These are phyloP conservation scores for Pistacia atlantica DNA, from an alignment of 345 rosid species.

Conservation along the genomic window DNA sequence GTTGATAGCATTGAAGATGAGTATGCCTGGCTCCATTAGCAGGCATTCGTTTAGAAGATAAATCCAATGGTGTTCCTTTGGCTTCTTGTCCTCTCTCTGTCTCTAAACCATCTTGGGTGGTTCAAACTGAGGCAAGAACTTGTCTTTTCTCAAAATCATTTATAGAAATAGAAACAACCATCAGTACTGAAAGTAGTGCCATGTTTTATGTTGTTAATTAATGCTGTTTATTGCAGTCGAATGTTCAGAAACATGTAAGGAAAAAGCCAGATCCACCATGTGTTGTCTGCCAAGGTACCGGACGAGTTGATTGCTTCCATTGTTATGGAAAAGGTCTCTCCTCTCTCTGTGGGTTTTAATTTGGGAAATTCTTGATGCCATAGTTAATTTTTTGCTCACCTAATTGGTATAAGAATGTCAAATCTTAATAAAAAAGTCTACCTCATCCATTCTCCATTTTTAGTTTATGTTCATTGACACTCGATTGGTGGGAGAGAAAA, in stretches of 20 bases:
- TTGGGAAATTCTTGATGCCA: background rate
- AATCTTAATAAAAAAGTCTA: background rate
- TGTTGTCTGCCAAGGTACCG: conserved; percentile 64
- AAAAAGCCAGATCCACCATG: conserved; percentile 65
- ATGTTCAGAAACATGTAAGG: conserved; percentile 38
- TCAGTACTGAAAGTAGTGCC: background rate
- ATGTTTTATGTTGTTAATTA: background rate
- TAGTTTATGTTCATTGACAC: background rate
- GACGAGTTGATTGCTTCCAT: conserved; percentile 61
- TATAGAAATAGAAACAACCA: background rate
- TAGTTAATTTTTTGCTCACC: background rate
- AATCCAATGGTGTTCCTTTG: conserved; percentile 23
- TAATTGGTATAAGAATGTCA: background rate
- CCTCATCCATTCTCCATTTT: background rate
- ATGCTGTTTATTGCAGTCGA: conserved; percentile 42
- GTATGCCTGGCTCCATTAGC: conserved; percentile 18
- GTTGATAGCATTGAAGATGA: conserved; percentile 20
- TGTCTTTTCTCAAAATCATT: background rate
- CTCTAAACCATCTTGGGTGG: conserved; percentile 68
- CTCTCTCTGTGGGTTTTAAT: background rate
- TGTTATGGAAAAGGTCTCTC: conserved; percentile 68
- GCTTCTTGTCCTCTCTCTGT: conserved; percentile 34
- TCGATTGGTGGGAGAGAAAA: background rate
- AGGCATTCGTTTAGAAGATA: conserved; percentile 20
- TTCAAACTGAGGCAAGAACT: conserved; percentile 64